These are phyloP conservation scores for Aspergillus sojae DNA, from an alignment of 2,329 filamentous ascomycete genomes.

Conservation along the genomic window DNA sequence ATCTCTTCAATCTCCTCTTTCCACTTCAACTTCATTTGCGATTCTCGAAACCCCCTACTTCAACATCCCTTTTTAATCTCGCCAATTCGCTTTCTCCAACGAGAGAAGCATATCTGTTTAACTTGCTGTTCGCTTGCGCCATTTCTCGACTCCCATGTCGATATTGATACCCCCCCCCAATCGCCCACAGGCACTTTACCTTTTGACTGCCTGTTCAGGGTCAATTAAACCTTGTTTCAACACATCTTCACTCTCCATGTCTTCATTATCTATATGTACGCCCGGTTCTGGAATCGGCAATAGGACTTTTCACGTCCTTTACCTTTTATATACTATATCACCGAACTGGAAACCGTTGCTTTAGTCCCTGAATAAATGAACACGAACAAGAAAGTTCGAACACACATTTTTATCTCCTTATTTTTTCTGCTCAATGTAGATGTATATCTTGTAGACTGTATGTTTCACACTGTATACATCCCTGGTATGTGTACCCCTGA, in stretches of 20 bases:
- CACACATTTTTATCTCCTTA: neutral
- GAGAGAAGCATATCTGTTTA: neutral
- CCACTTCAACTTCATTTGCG: too few species aligned
- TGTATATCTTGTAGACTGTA: neutral
- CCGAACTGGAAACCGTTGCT: neutral
- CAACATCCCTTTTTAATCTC: neutral
- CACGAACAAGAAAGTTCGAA: neutral
- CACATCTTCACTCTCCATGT: neutral
- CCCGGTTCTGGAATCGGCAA: slow-evolving; percentile 15
- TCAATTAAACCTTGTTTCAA: neutral
- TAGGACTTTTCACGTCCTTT: neutral
- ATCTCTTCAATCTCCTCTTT: neutral
- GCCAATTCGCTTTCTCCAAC: neutral
- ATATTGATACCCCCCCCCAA: slow-evolving; percentile 9
- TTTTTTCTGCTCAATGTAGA: neutral
- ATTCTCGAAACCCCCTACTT: neutral
- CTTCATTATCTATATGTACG: slow-evolving; percentile 1
- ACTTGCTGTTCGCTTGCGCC: neutral
- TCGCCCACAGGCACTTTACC: neutral
- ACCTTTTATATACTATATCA: neutral
- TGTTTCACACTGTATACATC: neutral
- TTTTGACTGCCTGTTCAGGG: slow-evolving; percentile 1
- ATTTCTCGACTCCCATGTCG: slow-evolving; percentile 2
- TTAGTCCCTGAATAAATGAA: neutral
- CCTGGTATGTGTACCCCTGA: neutral